These are phyloP conservation scores for Skeletonema potamos DNA, from an alignment of 108 stramenopile genomes.

Conservation along the genomic window DNA sequence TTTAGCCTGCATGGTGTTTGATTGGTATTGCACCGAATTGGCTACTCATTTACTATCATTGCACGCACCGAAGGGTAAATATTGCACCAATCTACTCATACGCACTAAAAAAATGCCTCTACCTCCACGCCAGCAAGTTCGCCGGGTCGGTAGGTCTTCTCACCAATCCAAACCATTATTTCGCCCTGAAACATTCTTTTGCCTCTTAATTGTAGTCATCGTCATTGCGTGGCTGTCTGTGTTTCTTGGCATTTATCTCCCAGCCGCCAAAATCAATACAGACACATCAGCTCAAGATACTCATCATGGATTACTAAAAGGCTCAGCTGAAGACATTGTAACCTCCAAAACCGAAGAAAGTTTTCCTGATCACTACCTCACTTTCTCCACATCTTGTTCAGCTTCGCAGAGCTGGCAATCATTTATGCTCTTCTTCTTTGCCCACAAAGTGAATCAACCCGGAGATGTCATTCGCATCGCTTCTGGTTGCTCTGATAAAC, in stretches of 20 bases:
- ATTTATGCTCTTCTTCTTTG: conserved; percentile 84
- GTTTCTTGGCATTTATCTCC: not conserved
- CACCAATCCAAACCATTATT: not conserved
- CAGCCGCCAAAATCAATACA: not conserved
- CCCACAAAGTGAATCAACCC: conserved; percentile 66
- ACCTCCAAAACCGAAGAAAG: not conserved
- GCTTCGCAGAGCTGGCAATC: conserved; percentile 94
- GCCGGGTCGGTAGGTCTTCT: not conserved
- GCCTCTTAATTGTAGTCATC: not conserved
- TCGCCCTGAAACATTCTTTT: not conserved
- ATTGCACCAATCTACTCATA: not conserved
- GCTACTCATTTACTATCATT: too few relatives aligned
- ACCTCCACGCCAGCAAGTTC: not conserved
- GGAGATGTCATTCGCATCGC: conserved; percentile 91
- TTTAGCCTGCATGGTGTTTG: too few relatives aligned
- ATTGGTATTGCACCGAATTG: too few relatives aligned
- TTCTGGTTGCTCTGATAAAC: conserved; percentile 57
- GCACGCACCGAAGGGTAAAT: too few relatives aligned
- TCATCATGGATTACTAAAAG: not conserved
- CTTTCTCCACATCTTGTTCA: conserved; percentile 88
- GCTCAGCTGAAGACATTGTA: not conserved
- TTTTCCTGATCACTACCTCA: conserved; percentile 40
- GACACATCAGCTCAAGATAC: not conserved
- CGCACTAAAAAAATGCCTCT: conserved; percentile 5
- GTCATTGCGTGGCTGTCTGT: not conserved